These are phyloP conservation scores for Botryotinia convoluta DNA, from an alignment of 2,329 filamentous ascomycete genomes.

Conservation along the genomic window DNA sequence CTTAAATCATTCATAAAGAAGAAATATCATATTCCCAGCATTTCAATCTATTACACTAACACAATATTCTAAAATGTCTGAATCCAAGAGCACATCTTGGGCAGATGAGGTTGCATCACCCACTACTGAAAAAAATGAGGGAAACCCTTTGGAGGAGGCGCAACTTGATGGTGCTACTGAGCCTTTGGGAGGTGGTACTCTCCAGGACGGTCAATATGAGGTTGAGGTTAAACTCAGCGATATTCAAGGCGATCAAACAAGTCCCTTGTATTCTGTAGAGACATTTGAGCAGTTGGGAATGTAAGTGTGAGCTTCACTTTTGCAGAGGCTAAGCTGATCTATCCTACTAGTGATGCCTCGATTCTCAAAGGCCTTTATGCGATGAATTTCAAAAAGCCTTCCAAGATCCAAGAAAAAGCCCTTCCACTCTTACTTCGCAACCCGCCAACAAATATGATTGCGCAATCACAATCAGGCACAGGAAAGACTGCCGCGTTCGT, in stretches of 20 bases:
- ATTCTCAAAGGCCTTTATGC: constrained; percentile 75
- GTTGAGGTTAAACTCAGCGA: constrained; percentile 93
- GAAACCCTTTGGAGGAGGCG: constrained; percentile 22
- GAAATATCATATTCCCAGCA: background rate
- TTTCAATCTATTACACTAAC: constrained; percentile 5
- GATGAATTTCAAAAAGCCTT: constrained; percentile 91
- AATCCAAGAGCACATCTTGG: constrained; percentile 37
- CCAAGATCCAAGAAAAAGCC: constrained; percentile 95
- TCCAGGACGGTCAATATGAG: constrained; percentile 74
- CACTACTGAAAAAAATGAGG: constrained; percentile 23
- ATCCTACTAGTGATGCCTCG: constrained; percentile 47
- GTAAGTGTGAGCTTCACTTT: constrained; percentile 44
- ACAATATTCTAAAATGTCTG: constrained; percentile 5
- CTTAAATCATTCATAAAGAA: background rate
- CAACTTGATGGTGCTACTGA: constrained; percentile 48
- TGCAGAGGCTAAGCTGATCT: constrained; percentile 20
- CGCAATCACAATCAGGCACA: constrained; percentile 98
- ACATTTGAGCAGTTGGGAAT: constrained; percentile 83
- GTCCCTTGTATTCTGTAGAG: constrained; percentile 81
- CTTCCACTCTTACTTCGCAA: constrained; percentile 83
- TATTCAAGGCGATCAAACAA: constrained; percentile 79
- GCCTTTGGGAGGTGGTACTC: constrained; percentile 48
- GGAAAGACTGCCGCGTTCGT: constrained; percentile 98
- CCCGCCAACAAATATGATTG: constrained; percentile 92
- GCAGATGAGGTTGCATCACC: constrained; percentile 43